Base-by-base conservation (phyloP, 2,329 filamentous ascomycete genomes). In the Fusarium sp. region DNA sequence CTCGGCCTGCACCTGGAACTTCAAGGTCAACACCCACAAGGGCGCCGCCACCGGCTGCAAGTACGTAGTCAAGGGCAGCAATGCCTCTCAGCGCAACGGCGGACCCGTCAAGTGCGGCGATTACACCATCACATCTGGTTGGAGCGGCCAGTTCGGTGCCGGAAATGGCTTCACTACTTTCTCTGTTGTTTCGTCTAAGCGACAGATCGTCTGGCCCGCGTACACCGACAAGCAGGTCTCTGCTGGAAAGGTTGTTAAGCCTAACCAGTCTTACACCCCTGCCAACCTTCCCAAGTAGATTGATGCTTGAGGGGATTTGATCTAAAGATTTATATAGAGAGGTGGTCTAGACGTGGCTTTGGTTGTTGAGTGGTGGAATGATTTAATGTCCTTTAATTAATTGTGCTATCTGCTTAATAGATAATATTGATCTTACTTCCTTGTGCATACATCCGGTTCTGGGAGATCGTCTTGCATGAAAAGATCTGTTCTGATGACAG, bases 111-210 rank as follows among this genome's bases (percentile, higher is more conserved):
- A 68, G 48, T 87, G 83, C 77, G 85, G 84, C 36, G 68, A 67
- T 46, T 87, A 79, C 78, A 83, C 79, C 51, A 73, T 87, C 68
- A 83, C 82, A 39, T 82, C 81, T 9, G 82, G 83, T 76, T 88
- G 85, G 85, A 84, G 81, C 70, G 84, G 80, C 71, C 82, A 86
- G 69, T 87, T 87, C 65, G 85, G 84, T 45, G 56, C 76, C 8
- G 82, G 73, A 62, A 78, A 83, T 20, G 85, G 83, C 63, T 87
- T 86, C 78, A 86, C 84, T 15, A 85, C 82, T 44, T 74, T 87
- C 40, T 77, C 82, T 32, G 81, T 87, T 58, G 78, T 82, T 71
- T 64, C 57, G 15, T 65, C 66, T 43, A 70, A 76, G 59, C 75
- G 75, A 56, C 76, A 79, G 56, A 86, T 87, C 51, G 72, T 80